Percentiles rank a stretch among this genome's conserved stretches.
Evolutionary conservation across 1,139 yeast genomes (phyloP).

Genomic region (Arxiozyma slooffiae): DNA sequence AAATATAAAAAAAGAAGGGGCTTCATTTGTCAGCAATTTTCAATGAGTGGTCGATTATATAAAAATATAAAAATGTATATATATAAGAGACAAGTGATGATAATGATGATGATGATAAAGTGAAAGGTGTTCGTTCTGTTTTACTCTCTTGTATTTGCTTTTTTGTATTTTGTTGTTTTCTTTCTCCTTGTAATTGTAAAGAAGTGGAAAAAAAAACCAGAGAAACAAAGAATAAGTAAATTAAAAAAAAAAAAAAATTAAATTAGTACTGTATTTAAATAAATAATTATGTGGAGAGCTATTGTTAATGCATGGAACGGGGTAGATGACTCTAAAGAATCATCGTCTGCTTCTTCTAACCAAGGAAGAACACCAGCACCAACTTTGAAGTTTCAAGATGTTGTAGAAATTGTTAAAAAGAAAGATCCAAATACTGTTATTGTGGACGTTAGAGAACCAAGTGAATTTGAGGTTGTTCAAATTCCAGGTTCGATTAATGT

Average conservation of each 20-base stretch:
- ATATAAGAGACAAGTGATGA: too few species aligned
- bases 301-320: conserved; percentile 28
- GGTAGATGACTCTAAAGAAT: conserved; percentile 19
- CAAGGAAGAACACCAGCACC: conserved; percentile 3
- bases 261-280: too few species aligned
- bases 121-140: too few species aligned
- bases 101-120: too few species aligned
- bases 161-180: too few species aligned
- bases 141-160: too few species aligned
- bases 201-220: background rate
- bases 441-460: conserved; percentile 88
- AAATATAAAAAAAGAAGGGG: too few species aligned
- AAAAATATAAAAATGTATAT: too few species aligned
- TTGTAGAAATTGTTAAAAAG: conserved; percentile 40
- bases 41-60: too few species aligned
- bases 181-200: too few species aligned
- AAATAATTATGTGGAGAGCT: conserved; percentile 24
- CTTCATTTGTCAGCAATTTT: too few species aligned
- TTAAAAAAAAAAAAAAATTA: background rate
- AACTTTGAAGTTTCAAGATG: conserved; percentile 40
- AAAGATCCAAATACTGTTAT: conserved; percentile 42
- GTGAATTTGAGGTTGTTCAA: conserved; percentile 47
- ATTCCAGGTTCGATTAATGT: conserved; percentile 85
- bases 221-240: background rate
- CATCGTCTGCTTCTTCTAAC: conserved; percentile 34